Percentiles rank a stretch among this genome's conserved stretches.
Evolutionary conservation across 2,329 filamentous ascomycete genomes (phyloP).

Genomic region (Fusarium torreyae): DNA sequence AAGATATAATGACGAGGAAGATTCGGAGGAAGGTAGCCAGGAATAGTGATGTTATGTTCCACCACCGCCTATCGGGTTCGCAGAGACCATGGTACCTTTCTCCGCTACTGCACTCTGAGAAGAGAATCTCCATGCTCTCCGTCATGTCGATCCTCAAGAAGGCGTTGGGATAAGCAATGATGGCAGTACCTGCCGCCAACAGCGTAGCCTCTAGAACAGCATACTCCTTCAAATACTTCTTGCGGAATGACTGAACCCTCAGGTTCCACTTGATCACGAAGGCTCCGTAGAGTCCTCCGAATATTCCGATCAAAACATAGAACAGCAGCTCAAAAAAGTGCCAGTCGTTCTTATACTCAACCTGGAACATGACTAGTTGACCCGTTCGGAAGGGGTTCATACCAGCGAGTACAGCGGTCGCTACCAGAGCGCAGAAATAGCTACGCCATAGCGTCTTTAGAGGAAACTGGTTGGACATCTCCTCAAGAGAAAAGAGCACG

Average conservation of each 20-base stretch:
- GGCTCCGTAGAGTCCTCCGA: slow-evolving; percentile 94
- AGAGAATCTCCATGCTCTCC: slow-evolving; percentile 98
- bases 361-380: slow-evolving; percentile 99
- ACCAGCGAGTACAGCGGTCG: slow-evolving; percentile 89
- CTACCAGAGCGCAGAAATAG: slow-evolving; percentile 97
- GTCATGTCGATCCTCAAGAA: slow-evolving; percentile 99
- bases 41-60: slow-evolving; percentile 83
- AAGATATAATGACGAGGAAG: slow-evolving; percentile 92
- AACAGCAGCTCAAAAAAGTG: slow-evolving; percentile 97
- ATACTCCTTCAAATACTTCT: slow-evolving; percentile 89
- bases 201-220: slow-evolving; percentile 89
- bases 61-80: slow-evolving; percentile 81
- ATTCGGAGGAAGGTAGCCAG: slow-evolving; percentile 86
- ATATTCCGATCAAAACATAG: slow-evolving; percentile 91
- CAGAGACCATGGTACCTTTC: slow-evolving; percentile 94
- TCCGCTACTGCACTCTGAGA: slow-evolving; percentile 90
- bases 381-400: slow-evolving; percentile 99
- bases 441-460: slow-evolving; percentile 98
- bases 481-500: slow-evolving; percentile 95
- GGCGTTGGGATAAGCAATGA: slow-evolving; percentile 97
- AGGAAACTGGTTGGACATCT: slow-evolving; percentile 97
- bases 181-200: slow-evolving; percentile 84
- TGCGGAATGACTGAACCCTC: slow-evolving; percentile 90
- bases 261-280: slow-evolving; percentile 99
- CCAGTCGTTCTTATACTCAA: slow-evolving; percentile 95